phyloP scores from a whole-genome alignment of 179 eudicot species.

The Beta corolliflora region DNA sequence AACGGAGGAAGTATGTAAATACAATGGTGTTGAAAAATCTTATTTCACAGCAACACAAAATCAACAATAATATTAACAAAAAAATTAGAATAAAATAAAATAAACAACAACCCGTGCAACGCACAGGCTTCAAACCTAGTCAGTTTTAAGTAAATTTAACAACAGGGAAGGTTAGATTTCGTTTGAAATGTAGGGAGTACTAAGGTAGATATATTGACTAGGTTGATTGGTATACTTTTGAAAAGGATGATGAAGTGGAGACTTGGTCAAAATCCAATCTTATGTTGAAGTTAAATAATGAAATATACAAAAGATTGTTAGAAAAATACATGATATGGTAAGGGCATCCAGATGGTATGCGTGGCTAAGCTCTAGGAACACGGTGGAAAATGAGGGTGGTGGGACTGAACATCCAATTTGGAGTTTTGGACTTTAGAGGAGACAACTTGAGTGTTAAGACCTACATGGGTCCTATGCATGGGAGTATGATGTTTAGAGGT shows the following conservation, averaged over 20 bases:
- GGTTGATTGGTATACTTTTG: neutral
- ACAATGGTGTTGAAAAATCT: too few relatives aligned
- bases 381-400: constrained; percentile 21
- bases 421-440: constrained; percentile 28
- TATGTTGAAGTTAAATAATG: neutral
- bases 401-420: constrained; percentile 18
- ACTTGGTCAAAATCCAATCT: neutral
- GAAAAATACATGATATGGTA: neutral
- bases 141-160: too few relatives aligned
- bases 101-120: too few relatives aligned
- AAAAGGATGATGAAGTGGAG: neutral
- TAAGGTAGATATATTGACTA: neutral
- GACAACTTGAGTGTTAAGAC: constrained; percentile 35
- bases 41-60: too few relatives aligned
- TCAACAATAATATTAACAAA: too few relatives aligned
- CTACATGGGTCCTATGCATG: constrained; percentile 29
- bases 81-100: too few relatives aligned
- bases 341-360: constrained; percentile 7
- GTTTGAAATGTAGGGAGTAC: neutral
- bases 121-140: too few relatives aligned
- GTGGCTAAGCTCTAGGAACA: constrained; percentile 27
- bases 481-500: constrained; percentile 37
- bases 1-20: too few relatives aligned
- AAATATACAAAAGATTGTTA: neutral
- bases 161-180: neutral